Base-by-base conservation (phyloP, 78 protist genomes). In the Neovahlkampfia damariscottae region DNA sequence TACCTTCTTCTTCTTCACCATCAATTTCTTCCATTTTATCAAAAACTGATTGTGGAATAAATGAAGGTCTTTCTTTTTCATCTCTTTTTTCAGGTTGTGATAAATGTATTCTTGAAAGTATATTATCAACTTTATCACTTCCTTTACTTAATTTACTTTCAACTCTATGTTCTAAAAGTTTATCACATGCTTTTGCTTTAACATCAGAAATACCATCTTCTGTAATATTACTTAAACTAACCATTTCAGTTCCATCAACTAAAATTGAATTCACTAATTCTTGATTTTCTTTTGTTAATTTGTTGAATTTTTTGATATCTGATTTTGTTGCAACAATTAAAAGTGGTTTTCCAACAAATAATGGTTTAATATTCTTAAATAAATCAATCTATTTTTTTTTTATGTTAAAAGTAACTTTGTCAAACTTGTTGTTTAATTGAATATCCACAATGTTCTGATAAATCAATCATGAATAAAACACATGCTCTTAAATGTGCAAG, bases 271-370 rank as follows among this genome's bases (percentile, higher is more conserved):
- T 0, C 81, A 2, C 67, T n/a, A 59, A 50, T 7, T 36, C 82
- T 58, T 80, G 74, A 59, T 88, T 89, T 8, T 40, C 90, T 1
- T 30, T 86, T 8, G 77, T 8, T 10, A 93, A 86, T 30, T 91
- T 86, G 28, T 88, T 96, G 36, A 71, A 59, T 9, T 38, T 19
- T 8, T 40, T 7, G 19, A 86, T 66, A 77, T 96, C 99, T 40
- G 71, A 72, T 88, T 98, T 98, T 88, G 90, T 94, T 78, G 92
- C 30, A 9, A 91, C 90, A 8, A 98, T 67, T 36, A 93, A 30
- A 50, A 98, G 78, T 34, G 99, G 99, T 89, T 98, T 98, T 78
- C 87, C 87, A 38, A 82, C 83, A 74, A 98, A 98, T 41, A 97
- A 89, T 34, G 99, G 98, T 74, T 73, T 77, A 83, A 98, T 91